These are phyloP conservation scores for Penicillium sp. DNA, from an alignment of 2,329 filamentous ascomycete species.

Conservation along the genomic window DNA sequence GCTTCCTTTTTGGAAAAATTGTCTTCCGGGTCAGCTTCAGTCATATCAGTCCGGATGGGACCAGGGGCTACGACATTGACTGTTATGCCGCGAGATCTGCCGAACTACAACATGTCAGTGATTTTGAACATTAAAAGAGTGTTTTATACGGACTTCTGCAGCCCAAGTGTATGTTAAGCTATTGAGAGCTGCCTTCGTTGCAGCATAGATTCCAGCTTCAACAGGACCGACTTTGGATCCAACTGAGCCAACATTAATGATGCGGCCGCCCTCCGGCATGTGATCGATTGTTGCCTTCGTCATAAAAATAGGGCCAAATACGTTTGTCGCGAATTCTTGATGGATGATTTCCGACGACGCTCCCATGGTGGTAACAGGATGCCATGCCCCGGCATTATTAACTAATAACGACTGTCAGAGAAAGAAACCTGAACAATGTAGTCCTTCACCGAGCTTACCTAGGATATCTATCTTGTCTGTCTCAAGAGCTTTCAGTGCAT, in stretches of 20 bases:
- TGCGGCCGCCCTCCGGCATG: conserved; percentile 1
- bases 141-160: not conserved
- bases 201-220: not conserved
- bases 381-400: not conserved
- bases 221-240: not conserved
- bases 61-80: conserved; percentile 2
- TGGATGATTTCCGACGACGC: not conserved
- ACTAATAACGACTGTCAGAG: not conserved
- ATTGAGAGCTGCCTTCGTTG: not conserved
- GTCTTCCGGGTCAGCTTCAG: not conserved
- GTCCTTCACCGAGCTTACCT: not conserved
- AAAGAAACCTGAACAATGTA: not conserved
- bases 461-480: not conserved
- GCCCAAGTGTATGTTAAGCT: not conserved
- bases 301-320: not conserved
- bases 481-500: not conserved
- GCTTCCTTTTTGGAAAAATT: not conserved
- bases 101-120: not conserved
- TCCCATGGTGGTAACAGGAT: not conserved
- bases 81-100: conserved; percentile 2
- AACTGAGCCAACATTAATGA: conserved; percentile 8
- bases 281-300: not conserved
- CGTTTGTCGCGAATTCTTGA: not conserved
- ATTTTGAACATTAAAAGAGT: not conserved
- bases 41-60: conserved; percentile 4